A percentile compares a stretch with the other conserved stretches of the same genome.
These are phyloP conservation scores for Colletotrichum chlorophyti DNA, from an alignment of 2,329 filamentous ascomycete species.

Conservation along the genomic window DNA sequence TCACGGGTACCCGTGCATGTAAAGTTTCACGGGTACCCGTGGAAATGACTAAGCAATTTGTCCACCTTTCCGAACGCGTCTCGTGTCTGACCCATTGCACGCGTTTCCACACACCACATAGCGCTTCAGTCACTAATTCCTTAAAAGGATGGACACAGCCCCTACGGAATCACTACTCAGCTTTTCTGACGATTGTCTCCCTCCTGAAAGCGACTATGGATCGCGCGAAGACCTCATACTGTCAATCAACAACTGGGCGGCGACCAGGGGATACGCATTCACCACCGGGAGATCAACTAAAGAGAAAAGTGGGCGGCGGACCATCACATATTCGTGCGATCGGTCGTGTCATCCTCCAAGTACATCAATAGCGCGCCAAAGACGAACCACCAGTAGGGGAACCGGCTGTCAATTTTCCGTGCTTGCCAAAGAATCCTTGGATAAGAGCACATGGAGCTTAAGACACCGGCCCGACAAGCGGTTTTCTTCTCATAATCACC, in stretches of 20 bases:
- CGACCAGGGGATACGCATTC: slow-evolving; percentile 23
- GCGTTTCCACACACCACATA: background rate
- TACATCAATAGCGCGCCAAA: slow-evolving; percentile 6
- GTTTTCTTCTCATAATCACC: slow-evolving; percentile 16
- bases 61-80: background rate
- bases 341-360: background rate
- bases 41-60: background rate
- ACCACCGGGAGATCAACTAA: slow-evolving; percentile 14
- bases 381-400: slow-evolving; percentile 18
- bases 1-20: background rate
- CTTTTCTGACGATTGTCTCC: slow-evolving; percentile 23
- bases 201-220: slow-evolving; percentile 17
- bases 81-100: background rate
- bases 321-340: slow-evolving; percentile 1
- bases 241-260: slow-evolving; percentile 25
- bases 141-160: background rate
- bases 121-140: background rate
- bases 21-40: background rate
- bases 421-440: slow-evolving; percentile 17
- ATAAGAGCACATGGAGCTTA: slow-evolving; percentile 15
- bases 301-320: slow-evolving; percentile 3
- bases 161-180: background rate
- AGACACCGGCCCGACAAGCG: slow-evolving; percentile 7
- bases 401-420: slow-evolving; percentile 28
- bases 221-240: slow-evolving; percentile 4